A percentile compares a stretch with the other conserved stretches of the same genome.
These are phyloP conservation scores for Escallonia herrerae DNA, from an alignment of 129 eudicot genomes.

Conservation along the genomic window DNA sequence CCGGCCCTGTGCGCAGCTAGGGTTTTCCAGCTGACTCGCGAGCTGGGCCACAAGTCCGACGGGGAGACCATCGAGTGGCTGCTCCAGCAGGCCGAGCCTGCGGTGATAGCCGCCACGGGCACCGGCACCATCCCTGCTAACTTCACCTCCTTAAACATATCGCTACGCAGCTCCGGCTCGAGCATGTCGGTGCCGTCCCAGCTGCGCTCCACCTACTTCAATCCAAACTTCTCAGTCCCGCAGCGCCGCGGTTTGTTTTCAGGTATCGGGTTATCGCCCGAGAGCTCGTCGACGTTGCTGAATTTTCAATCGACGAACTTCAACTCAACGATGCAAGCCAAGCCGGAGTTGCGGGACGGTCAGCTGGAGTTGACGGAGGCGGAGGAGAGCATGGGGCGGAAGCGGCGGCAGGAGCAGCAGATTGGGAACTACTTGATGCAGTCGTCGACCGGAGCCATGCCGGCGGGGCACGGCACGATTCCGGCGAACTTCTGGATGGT, in stretches of 20 bases:
- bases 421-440: slow-evolving; percentile 68
- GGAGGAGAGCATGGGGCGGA: slow-evolving; percentile 43
- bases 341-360: slow-evolving; percentile 49
- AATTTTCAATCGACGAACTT: slow-evolving; percentile 46
- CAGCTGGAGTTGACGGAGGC: slow-evolving; percentile 46
- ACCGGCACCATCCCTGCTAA: slow-evolving; percentile 98
- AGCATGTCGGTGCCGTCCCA: slow-evolving; percentile 85
- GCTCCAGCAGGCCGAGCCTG: slow-evolving; percentile 88
- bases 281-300: slow-evolving; percentile 41
- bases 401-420: slow-evolving; percentile 43
- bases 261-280: slow-evolving; percentile 50
- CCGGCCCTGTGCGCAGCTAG: slow-evolving; percentile 98
- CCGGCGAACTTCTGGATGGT: slow-evolving; percentile 99
- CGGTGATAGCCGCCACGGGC: slow-evolving; percentile 96
- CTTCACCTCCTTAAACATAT: slow-evolving; percentile 83
- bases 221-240: slow-evolving; percentile 59
- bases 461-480: slow-evolving; percentile 44
- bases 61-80: slow-evolving; percentile 98
- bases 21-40: too few relatives aligned
- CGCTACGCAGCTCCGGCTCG: slow-evolving; percentile 91
- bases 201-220: slow-evolving; percentile 60
- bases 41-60: slow-evolving; percentile 92
- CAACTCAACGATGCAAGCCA: slow-evolving; percentile 50
- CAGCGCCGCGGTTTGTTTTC: slow-evolving; percentile 51
- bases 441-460: slow-evolving; percentile 48